A percentile compares a stretch with the other conserved stretches of the same genome.
These are phyloP conservation scores for Dalechampia spathulata DNA, from an alignment of 441 rosid species.

Conservation along the genomic window DNA sequence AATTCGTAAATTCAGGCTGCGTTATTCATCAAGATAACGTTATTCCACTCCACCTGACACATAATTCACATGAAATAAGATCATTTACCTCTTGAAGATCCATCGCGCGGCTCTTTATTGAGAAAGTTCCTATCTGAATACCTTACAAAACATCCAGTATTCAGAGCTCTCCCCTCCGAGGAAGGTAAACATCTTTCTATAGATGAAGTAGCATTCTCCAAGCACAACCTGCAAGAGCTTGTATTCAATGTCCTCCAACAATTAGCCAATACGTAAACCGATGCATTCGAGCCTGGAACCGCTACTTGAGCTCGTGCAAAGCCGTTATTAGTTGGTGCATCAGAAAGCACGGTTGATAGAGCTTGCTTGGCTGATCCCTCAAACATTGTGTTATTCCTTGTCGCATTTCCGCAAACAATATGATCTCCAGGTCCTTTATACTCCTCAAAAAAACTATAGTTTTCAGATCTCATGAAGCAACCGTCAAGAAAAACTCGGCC, in stretches of 20 bases:
- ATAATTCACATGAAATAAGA: not conserved
- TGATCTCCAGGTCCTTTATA: slow-evolving; percentile 53
- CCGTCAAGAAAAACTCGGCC: slow-evolving; percentile 84
- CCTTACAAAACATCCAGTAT: slow-evolving; percentile 83
- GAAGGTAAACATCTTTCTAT: slow-evolving; percentile 61
- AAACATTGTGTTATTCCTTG: slow-evolving; percentile 33
- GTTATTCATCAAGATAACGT: not conserved
- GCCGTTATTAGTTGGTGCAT: slow-evolving; percentile 39
- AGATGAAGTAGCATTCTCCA: slow-evolving; percentile 58
- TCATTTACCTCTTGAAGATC: slow-evolving; percentile 51
- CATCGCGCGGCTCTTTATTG: slow-evolving; percentile 37
- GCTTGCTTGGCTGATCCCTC: slow-evolving; percentile 40
- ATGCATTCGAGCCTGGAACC: slow-evolving; percentile 32
- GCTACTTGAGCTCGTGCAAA: slow-evolving; percentile 38
- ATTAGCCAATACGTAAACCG: slow-evolving; percentile 61
- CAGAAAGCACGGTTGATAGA: slow-evolving; percentile 29
- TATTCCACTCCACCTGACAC: not conserved
- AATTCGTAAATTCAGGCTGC: slow-evolving; percentile 14
- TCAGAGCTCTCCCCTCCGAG: slow-evolving; percentile 79
- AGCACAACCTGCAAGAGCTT: slow-evolving; percentile 61
- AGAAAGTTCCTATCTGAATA: slow-evolving; percentile 76
- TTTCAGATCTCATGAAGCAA: slow-evolving; percentile 86
- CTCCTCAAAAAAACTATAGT: slow-evolving; percentile 71
- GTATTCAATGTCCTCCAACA: slow-evolving; percentile 76
- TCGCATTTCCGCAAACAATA: slow-evolving; percentile 58